Conservation (phyloP, 345 rosid genomes). For the Eutrema japonicum region DNA sequence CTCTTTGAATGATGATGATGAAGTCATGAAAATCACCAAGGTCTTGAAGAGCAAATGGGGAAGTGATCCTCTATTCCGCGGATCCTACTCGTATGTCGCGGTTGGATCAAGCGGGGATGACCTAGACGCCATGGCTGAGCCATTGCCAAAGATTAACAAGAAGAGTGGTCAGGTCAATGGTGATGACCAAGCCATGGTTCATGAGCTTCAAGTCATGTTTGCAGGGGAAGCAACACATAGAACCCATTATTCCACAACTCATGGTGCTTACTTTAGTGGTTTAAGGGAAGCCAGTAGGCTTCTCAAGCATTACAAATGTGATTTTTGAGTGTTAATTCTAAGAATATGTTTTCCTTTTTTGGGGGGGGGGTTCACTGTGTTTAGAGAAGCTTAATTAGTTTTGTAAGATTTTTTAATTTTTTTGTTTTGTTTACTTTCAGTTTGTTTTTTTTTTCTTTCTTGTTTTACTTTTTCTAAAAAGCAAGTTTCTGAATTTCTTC, state of each 20-base stretch:
- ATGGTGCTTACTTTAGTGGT: constrained; percentile 96
- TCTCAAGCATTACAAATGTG: constrained; percentile 77
- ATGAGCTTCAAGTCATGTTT: constrained; percentile 74
- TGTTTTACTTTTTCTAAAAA: constrained; percentile 34
- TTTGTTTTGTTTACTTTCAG: constrained; percentile 24
- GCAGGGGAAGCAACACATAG: constrained; percentile 99
- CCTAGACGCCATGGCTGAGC: constrained; percentile 79
- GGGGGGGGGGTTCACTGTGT: constrained; percentile 24
- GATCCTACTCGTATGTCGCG: constrained; percentile 84
- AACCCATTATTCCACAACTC: constrained; percentile 95
- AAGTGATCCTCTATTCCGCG: constrained; percentile 79
- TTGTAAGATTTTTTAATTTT: constrained; percentile 43
- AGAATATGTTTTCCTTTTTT: constrained; percentile 24
- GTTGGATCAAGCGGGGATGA: constrained; percentile 95
- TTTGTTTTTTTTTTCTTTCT: constrained; percentile 38
- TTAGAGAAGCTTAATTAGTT: constrained; percentile 37
- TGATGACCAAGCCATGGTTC: constrained; percentile 31
- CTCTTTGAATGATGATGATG: constrained; percentile 48
- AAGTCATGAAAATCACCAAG: constrained; percentile 49
- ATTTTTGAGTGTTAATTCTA: constrained; percentile 47
- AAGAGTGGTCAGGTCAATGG: constrained; percentile 37
- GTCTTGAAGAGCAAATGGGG: constrained; percentile 93
- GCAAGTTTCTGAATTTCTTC: constrained; percentile 29
- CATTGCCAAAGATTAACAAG: constrained; percentile 59
- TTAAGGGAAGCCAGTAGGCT: constrained; percentile 96